Evolutionary conservation across 2,329 filamentous ascomycete species (phyloP).

Genomic region (Aspergillus amoenus): DNA sequence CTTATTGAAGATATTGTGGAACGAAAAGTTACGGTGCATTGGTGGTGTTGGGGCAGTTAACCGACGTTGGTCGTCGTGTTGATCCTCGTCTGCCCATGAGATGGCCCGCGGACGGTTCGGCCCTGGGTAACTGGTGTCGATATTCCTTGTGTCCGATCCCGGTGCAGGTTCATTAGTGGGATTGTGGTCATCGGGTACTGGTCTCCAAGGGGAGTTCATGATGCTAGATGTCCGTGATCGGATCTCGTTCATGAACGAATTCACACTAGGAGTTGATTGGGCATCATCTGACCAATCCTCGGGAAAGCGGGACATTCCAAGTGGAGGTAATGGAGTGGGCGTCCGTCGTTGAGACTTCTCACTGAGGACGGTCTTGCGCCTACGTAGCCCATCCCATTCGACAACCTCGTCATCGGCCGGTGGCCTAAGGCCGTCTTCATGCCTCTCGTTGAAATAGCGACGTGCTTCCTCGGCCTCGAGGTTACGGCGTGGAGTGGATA

Average conservation of each 20-base stretch:
- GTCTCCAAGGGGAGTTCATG: constrained; percentile 36
- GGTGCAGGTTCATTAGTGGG: constrained; percentile 60
- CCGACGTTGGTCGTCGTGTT: constrained; percentile 21
- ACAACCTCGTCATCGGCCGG: constrained; percentile 77
- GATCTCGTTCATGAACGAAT: constrained; percentile 39
- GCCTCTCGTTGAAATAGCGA: constrained; percentile 75
- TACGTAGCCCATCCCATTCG: constrained; percentile 88
- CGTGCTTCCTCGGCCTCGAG: constrained; percentile 78
- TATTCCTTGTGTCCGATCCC: constrained; percentile 50
- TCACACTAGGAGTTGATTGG: constrained; percentile 28
- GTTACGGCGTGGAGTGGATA: constrained; percentile 73
- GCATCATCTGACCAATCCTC: constrained; percentile 43
- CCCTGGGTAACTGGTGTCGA: constrained; percentile 41
- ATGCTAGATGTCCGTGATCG: constrained; percentile 40
- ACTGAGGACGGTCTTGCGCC: constrained; percentile 62
- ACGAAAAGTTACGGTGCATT: constrained; percentile 78
- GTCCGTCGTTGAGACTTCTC: constrained; percentile 41
- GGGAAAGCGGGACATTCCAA: constrained; percentile 89
- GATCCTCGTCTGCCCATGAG: constrained; percentile 34
- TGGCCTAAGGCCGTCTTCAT: constrained; percentile 67
- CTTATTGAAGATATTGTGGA: constrained; percentile 77
- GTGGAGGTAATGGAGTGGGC: constrained; percentile 64
- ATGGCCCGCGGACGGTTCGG: constrained; percentile 42
- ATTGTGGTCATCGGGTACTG: constrained; percentile 28
- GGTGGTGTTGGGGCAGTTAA: constrained; percentile 26